Evolutionary conservation across 768 basidiomycete genomes (phyloP).

Genomic region (Megacollybia marginata): DNA sequence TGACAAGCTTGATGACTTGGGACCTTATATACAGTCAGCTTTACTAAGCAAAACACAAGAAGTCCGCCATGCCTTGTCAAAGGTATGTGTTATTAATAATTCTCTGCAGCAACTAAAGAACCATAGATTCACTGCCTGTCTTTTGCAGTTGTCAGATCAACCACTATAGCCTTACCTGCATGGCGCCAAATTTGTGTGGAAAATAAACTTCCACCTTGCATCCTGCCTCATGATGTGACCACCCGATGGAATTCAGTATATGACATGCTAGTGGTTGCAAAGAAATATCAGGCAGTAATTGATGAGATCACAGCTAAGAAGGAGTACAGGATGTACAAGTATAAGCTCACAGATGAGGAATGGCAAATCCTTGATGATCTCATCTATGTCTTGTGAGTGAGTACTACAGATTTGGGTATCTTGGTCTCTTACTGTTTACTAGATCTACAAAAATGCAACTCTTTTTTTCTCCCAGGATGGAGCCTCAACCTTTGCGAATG

Average conservation of each 20-base stretch:
- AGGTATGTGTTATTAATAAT: background rate
- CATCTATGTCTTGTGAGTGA: conserved; percentile 10
- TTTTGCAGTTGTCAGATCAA: background rate
- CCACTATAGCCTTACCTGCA: background rate
- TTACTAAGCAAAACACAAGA: background rate
- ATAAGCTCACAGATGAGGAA: conserved; percentile 7
- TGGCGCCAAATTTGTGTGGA: background rate
- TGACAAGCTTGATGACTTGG: conserved; percentile 3
- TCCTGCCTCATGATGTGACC: background rate
- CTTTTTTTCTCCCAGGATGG: too few relatives aligned
- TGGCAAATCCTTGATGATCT: conserved; percentile 20
- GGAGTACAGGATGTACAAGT: too few relatives aligned
- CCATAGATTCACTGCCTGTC: background rate
- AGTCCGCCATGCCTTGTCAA: background rate
- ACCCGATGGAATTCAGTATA: conserved; percentile 13
- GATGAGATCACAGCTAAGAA: conserved; percentile 14
- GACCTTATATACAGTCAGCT: conserved; percentile 4
- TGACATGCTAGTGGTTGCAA: conserved; percentile 13
- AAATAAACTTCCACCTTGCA: background rate
- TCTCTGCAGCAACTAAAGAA: background rate
- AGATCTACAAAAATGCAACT: conserved; percentile 18
- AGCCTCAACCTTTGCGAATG: conserved; percentile 9
- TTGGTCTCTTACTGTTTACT: background rate
- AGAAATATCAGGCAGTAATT: conserved; percentile 13
- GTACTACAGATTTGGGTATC: background rate